Evolutionary conservation across 257 asterid genomes (phyloP), one percentile per base, ranked within the genome.

Genomic region (Jasminum sambac): DNA sequence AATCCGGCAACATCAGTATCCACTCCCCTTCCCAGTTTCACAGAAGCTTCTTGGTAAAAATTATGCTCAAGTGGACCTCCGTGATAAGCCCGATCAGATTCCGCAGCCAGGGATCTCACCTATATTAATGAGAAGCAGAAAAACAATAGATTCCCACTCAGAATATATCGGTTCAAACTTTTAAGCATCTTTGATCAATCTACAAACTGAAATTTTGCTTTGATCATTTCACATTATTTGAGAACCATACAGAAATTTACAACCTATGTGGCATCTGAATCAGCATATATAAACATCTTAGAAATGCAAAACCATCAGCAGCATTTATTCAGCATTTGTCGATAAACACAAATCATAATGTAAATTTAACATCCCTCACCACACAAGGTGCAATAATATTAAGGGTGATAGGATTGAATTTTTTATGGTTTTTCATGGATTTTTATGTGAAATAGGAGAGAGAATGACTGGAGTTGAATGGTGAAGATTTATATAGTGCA

Each of bases 51-150:
- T 71, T 83, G 88, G 82, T 87, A 78, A 79, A 73, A 88, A 63
- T 79, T 69, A 75, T 24, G 81, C 67, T 87, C 95, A 34, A 87
- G 88, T 24, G 99, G 98, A 67, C 98, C 98, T 77, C 91, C 96
- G 78, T 86, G 95, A 79, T 83, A 94, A 74, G 96, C 96, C 84
- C 96, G 84, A 70, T 86, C 96, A 66, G 96, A 91, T 79, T 89
- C 98, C 48, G 99, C 96, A 72, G 91, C 99, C 75, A 95, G 48
- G 48, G 98, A 95, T 67, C 99, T 86, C 66, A 91, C 98, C 98
- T 94, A 87, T 61, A 74, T 46, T 55, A 65, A 58, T 42, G 74
- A 74, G 64, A 78, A 65, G 75, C 61, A 39, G 62, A 59, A 55
- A 65, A 34, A 46, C 50, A 43, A 67, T 50, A 72, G 75, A 70